A percentile compares a stretch with the other conserved stretches of the same genome.
These are phyloP conservation scores for Torulaspora gathmanii DNA, from an alignment of 805 yeast species.

Conservation along the genomic window DNA sequence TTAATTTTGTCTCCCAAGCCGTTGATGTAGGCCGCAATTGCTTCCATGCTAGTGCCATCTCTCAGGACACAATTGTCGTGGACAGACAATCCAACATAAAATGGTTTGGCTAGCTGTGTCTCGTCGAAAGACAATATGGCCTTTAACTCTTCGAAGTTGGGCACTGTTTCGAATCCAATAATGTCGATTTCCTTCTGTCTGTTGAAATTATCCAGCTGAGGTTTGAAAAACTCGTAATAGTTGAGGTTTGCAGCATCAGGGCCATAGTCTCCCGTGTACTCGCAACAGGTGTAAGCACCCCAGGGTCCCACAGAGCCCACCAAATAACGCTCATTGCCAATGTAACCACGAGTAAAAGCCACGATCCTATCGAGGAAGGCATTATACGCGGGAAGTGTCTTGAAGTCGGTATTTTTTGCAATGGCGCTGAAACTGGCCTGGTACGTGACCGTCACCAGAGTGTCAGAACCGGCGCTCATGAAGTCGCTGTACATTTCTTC, in stretches of 20 bases:
- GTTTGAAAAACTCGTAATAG: constrained; percentile 32
- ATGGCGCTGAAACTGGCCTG: constrained; percentile 49
- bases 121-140: constrained; percentile 43
- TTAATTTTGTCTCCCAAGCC: constrained; percentile 19
- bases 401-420: constrained; percentile 30
- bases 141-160: constrained; percentile 53
- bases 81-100: constrained; percentile 44
- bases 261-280: constrained; percentile 66
- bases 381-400: constrained; percentile 23
- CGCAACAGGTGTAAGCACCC: constrained; percentile 66
- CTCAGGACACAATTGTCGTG: constrained; percentile 40
- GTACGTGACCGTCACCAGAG: constrained; percentile 55
- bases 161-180: constrained; percentile 72
- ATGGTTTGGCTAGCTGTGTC: constrained; percentile 39
- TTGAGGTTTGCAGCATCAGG: constrained; percentile 25
- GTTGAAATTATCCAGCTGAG: constrained; percentile 49
- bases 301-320: constrained; percentile 71
- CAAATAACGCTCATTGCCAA: constrained; percentile 26
- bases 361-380: constrained; percentile 24
- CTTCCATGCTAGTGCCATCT: constrained; percentile 46
- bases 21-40: constrained; percentile 28
- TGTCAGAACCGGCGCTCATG: constrained; percentile 50
- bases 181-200: constrained; percentile 45
- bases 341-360: constrained; percentile 22
- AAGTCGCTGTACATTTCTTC: constrained; percentile 49